A percentile compares a stretch with the other conserved stretches of the same genome.
Evolutionary conservation across 768 basidiomycete genomes (phyloP).

Genomic region (Sistotremastrum suecicum): DNA sequence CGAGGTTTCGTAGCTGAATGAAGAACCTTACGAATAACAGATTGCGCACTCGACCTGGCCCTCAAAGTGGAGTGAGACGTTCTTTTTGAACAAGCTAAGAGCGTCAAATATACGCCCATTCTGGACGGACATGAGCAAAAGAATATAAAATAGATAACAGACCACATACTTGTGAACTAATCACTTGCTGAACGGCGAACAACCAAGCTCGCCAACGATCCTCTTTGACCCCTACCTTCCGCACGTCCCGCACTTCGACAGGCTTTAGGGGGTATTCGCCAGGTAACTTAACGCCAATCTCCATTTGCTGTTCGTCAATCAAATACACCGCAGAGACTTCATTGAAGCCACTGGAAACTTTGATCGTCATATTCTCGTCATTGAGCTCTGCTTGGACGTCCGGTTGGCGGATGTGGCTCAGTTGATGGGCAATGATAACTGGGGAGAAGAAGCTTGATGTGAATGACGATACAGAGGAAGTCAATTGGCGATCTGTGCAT

Average conservation of each 20-base stretch:
- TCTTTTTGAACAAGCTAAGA: conserved; percentile 82
- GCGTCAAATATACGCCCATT: conserved; percentile 87
- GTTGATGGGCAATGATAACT: conserved; percentile 68
- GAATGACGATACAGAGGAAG: conserved; percentile 58
- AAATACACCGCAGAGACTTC: conserved; percentile 78
- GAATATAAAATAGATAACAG: not conserved
- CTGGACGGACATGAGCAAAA: conserved; percentile 24
- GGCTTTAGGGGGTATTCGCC: conserved; percentile 79
- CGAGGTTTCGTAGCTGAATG: not conserved
- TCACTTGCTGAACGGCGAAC: conserved; percentile 79
- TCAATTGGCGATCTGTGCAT: conserved; percentile 81
- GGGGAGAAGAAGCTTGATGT: conserved; percentile 83
- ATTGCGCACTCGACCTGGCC: conserved; percentile 95
- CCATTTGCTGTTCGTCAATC: conserved; percentile 89
- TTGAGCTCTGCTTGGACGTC: conserved; percentile 37
- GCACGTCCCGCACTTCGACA: conserved; percentile 78
- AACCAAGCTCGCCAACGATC: conserved; percentile 90
- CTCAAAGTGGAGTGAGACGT: conserved; percentile 85
- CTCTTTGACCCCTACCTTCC: conserved; percentile 78
- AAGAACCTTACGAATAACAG: conserved; percentile 65
- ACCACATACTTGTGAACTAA: conserved; percentile 65
- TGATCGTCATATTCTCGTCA: conserved; percentile 71
- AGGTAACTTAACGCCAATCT: conserved; percentile 78
- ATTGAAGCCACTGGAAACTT: conserved; percentile 53
- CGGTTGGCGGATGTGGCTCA: conserved; percentile 55